Conservation (phyloP, 306 rosid species). For the Luffa acutangula region DNA sequence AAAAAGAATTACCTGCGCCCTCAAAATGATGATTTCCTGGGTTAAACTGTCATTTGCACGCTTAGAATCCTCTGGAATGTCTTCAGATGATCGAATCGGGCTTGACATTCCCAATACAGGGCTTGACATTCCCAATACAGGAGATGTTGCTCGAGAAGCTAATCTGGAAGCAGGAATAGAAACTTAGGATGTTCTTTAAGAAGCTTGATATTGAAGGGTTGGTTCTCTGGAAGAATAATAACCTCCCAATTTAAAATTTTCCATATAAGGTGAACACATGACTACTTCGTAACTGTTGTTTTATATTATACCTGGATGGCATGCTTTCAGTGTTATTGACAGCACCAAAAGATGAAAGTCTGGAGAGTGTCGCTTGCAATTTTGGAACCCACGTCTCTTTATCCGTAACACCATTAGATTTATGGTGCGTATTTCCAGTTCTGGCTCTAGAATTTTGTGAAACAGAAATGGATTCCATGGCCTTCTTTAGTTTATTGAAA, state of each 20-base stretch:
- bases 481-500: conserved; percentile 52
- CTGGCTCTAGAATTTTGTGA: conserved; percentile 30
- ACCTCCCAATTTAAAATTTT: conserved; percentile 31
- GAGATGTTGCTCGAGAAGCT: conserved; percentile 57
- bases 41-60: conserved; percentile 48
- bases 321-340: conserved; percentile 35
- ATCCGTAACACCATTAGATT: conserved; percentile 20
- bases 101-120: conserved; percentile 56
- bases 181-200: conserved; percentile 31
- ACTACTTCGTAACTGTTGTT: conserved; percentile 27
- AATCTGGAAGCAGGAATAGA: conserved; percentile 42
- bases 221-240: conserved; percentile 33
- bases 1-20: conserved; percentile 56
- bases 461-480: conserved; percentile 34
- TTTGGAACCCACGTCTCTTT: conserved; percentile 36
- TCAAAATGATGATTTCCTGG: conserved; percentile 59
- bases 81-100: conserved; percentile 44
- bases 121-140: conserved; percentile 56
- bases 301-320: conserved; percentile 31
- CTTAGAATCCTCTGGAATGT: conserved; percentile 41
- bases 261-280: conserved; percentile 48
- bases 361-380: conserved; percentile 46
- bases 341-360: conserved; percentile 78
- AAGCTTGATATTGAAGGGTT: conserved; percentile 24
- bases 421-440: conserved; percentile 25